Evolutionary conservation across 495 filamentous ascomycete species (phyloP).

Genomic region (Lasiosphaeria ovina): DNA sequence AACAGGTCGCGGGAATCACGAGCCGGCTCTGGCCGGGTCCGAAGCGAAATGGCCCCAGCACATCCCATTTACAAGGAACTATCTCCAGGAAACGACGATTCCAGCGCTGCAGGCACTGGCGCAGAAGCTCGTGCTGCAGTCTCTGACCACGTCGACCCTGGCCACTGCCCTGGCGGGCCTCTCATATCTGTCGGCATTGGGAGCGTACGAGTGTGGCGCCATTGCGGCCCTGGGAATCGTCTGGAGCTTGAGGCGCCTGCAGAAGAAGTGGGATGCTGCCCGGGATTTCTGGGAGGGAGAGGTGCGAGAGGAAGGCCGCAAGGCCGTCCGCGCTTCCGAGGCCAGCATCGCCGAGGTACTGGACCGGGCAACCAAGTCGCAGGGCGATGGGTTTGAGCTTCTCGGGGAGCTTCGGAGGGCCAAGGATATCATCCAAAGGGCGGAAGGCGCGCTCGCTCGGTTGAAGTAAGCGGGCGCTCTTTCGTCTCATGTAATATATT

Average conservation of each 20-base stretch:
- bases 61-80: constrained; percentile 57
- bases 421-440: constrained; percentile 54
- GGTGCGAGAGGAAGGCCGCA: constrained; percentile 76
- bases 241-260: constrained; percentile 70
- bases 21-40: not conserved
- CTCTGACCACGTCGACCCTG: constrained; percentile 62
- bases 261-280: constrained; percentile 73
- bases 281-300: constrained; percentile 69
- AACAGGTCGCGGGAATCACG: not conserved
- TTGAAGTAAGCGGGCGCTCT: constrained; percentile 8
- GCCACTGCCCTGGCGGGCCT: constrained; percentile 64
- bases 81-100: constrained; percentile 61
- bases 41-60: constrained; percentile 40
- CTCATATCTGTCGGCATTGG: constrained; percentile 59
- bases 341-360: constrained; percentile 58
- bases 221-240: constrained; percentile 76
- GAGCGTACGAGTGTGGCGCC: constrained; percentile 72
- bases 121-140: constrained; percentile 73
- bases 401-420: constrained; percentile 49
- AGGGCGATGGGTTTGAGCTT: constrained; percentile 27
- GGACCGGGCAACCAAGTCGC: constrained; percentile 36
- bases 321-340: constrained; percentile 69
- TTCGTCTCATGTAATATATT: constrained; percentile 1
- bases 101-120: constrained; percentile 77
- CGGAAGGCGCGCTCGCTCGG: constrained; percentile 35